These are phyloP conservation scores for Xylaria acuta DNA, from an alignment of 495 filamentous ascomycete species.

Conservation along the genomic window DNA sequence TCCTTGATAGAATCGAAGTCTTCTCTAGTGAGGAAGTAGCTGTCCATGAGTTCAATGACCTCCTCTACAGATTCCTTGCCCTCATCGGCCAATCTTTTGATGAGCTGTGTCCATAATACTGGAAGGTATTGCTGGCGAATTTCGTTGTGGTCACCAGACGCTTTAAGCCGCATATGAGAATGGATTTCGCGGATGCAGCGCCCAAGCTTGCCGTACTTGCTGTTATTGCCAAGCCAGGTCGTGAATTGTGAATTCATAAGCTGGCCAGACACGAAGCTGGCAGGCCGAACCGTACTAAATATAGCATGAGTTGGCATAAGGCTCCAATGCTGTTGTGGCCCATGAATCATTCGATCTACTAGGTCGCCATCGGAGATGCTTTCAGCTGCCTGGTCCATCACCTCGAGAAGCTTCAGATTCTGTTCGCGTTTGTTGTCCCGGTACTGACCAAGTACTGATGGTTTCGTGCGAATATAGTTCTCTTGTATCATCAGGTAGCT, in stretches of 20 bases:
- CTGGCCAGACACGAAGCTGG: slow-evolving; percentile 86
- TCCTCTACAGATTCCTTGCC: slow-evolving; percentile 76
- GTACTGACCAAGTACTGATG: slow-evolving; percentile 63
- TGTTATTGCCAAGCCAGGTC: slow-evolving; percentile 92
- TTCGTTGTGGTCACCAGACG: slow-evolving; percentile 92
- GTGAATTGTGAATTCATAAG: slow-evolving; percentile 74
- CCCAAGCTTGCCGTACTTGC: slow-evolving; percentile 82
- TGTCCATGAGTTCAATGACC: slow-evolving; percentile 92
- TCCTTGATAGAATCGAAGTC: slow-evolving; percentile 94
- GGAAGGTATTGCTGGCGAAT: slow-evolving; percentile 94
- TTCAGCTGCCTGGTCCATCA: slow-evolving; percentile 84
- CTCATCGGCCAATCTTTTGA: slow-evolving; percentile 70
- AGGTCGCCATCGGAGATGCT: slow-evolving; percentile 98
- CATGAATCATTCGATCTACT: slow-evolving; percentile 97
- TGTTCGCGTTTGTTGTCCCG: slow-evolving; percentile 63
- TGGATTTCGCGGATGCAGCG: slow-evolving; percentile 94
- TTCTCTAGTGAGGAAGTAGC: slow-evolving; percentile 94
- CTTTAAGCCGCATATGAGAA: slow-evolving; percentile 91
- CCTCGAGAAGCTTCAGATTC: slow-evolving; percentile 79
- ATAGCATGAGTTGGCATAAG: slow-evolving; percentile 97
- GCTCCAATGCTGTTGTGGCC: slow-evolving; percentile 96
- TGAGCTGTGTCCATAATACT: slow-evolving; percentile 80
- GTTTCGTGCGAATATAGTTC: slow-evolving; percentile 88
- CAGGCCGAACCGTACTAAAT: slow-evolving; percentile 91
- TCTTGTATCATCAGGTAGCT: slow-evolving; percentile 97